Evolutionary conservation across 2,329 filamentous ascomycete species (phyloP).

Genomic region (Lizonia empirigonia): DNA sequence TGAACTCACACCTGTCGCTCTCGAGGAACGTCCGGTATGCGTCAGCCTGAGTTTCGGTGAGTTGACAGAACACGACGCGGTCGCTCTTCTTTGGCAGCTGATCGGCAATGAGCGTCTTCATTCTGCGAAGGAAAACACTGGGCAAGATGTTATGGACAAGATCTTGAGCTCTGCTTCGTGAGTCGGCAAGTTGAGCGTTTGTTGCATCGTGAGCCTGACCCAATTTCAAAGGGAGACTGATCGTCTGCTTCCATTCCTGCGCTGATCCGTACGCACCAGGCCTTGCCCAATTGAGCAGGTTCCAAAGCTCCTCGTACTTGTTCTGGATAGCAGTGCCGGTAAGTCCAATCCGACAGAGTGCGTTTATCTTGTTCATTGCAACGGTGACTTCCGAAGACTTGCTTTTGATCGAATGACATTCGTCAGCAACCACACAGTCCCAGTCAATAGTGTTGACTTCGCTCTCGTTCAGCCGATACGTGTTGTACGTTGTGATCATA

Average conservation of each 20-base stretch:
- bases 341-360: slow-evolving; percentile 87
- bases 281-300: slow-evolving; percentile 93
- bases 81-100: slow-evolving; percentile 96
- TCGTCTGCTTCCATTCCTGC: slow-evolving; percentile 76
- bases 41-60: slow-evolving; percentile 78
- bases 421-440: slow-evolving; percentile 94
- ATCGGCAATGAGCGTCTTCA: slow-evolving; percentile 90
- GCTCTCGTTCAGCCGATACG: slow-evolving; percentile 77
- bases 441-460: slow-evolving; percentile 84
- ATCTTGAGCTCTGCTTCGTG: slow-evolving; percentile 80
- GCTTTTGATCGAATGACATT: slow-evolving; percentile 90
- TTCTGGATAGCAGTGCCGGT: slow-evolving; percentile 98
- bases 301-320: slow-evolving; percentile 97
- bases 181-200: slow-evolving; percentile 76
- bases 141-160: slow-evolving; percentile 87
- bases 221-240: slow-evolving; percentile 78
- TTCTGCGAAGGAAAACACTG: slow-evolving; percentile 85
- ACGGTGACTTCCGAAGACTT: slow-evolving; percentile 75
- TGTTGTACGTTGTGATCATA: slow-evolving; percentile 92
- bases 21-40: slow-evolving; percentile 85
- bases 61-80: slow-evolving; percentile 89
- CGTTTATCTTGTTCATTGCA: slow-evolving; percentile 88
- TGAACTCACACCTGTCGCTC: slow-evolving; percentile 70
- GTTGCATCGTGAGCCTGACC: slow-evolving; percentile 95
- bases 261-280: slow-evolving; percentile 73